These are phyloP conservation scores for Lentinula raphanica DNA, from an alignment of 768 basidiomycete genomes.

Conservation along the genomic window DNA sequence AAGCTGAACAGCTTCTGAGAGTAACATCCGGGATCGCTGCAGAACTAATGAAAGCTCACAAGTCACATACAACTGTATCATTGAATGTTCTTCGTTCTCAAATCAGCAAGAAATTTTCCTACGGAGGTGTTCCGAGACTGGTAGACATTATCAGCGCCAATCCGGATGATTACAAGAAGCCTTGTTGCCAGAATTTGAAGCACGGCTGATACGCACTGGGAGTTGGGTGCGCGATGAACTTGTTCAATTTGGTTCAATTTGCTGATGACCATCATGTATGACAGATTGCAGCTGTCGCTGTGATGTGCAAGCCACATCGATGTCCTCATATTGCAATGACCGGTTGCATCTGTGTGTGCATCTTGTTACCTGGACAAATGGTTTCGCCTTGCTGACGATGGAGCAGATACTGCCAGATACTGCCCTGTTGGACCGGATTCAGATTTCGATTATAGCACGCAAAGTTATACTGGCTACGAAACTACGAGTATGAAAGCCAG, in stretches of 20 bases:
- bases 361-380: conserved; percentile 8
- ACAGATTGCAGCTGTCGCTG: conserved; percentile 96
- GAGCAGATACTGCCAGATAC: no score
- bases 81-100: conserved; percentile 83
- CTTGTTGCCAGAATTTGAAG: conserved; percentile 81
- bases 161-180: conserved; percentile 96
- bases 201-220: conserved; percentile 92
- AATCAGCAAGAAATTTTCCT: conserved; percentile 86
- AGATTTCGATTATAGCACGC: conserved; percentile 99
- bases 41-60: conserved; percentile 86
- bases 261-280: neutral
- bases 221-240: conserved; percentile 71
- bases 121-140: conserved; percentile 82
- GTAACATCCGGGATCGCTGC: conserved; percentile 94
- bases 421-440: conserved; percentile 99
- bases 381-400: neutral
- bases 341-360: conserved; percentile 97
- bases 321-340: conserved; percentile 99
- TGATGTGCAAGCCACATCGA: conserved; percentile 99
- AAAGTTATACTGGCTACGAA: conserved; percentile 92
- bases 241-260: neutral
- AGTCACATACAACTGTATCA: conserved; percentile 71
- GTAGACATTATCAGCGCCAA: conserved; percentile 99
- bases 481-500: conserved; percentile 99
- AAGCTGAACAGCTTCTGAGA: conserved; percentile 85